A percentile compares a stretch with the other conserved stretches of the same genome.
phyloP scores from a whole-genome alignment of 768 basidiomycete genomes.

The Lentinula boryana region DNA sequence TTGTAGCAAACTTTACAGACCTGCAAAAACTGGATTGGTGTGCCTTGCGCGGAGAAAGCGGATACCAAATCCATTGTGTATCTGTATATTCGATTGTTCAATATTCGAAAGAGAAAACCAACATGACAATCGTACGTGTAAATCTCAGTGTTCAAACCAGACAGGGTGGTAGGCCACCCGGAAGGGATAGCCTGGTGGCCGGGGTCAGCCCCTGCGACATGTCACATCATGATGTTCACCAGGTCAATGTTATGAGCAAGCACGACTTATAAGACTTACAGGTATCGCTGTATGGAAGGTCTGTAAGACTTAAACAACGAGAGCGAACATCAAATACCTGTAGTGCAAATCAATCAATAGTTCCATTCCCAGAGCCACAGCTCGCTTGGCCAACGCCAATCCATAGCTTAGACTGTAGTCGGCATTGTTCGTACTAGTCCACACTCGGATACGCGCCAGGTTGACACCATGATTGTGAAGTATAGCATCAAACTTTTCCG shows the following conservation, averaged over 20 bases:
- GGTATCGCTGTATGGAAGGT: neutral
- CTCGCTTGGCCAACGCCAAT: conserved; percentile 47
- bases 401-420: conserved; percentile 48
- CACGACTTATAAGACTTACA: neutral
- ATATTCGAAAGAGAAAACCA: conserved; percentile 24
- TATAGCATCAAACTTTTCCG: conserved; percentile 43
- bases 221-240: neutral
- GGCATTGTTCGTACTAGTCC: conserved; percentile 50
- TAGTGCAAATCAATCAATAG: conserved; percentile 55
- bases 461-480: conserved; percentile 49
- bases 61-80: conserved; percentile 49
- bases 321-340: conserved; percentile 23
- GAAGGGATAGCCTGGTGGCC: conserved; percentile 55
- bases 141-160: conserved; percentile 51
- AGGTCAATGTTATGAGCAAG: neutral
- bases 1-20: conserved; percentile 15
- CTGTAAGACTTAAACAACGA: neutral
- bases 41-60: conserved; percentile 47
- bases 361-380: conserved; percentile 49
- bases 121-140: conserved; percentile 16
- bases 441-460: conserved; percentile 53
- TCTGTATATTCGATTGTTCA: conserved; percentile 50
- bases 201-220: conserved; percentile 52
- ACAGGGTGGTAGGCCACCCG: conserved; percentile 26
- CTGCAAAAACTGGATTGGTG: conserved; percentile 46